Percentiles rank a stretch among this genome's conserved stretches.
These are phyloP conservation scores for Backusella australiensis DNA, from an alignment of 192 early-diverging fungal genomes.

Conservation along the genomic window DNA sequence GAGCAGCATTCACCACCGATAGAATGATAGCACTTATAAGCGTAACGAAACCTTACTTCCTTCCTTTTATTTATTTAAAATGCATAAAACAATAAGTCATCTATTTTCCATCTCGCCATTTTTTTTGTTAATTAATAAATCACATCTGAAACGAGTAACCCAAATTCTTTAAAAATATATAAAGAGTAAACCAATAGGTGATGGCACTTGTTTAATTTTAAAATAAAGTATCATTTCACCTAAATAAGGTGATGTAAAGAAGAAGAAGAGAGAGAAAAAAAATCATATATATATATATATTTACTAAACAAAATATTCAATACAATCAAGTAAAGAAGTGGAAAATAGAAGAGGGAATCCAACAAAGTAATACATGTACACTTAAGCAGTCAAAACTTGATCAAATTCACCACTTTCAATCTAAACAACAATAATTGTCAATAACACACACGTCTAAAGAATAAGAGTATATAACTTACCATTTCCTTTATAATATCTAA, in stretches of 20 bases:
- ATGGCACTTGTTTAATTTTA: neutral
- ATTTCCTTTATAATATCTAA: conserved; percentile 95
- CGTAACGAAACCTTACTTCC: neutral
- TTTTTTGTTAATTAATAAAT: neutral
- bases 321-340: neutral
- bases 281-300: neutral
- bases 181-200: neutral
- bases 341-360: neutral
- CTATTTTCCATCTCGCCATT: neutral
- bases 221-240: neutral
- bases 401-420: conserved; percentile 65
- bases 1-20: neutral
- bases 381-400: conserved; percentile 54
- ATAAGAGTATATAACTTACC: conserved; percentile 38
- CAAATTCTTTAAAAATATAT: neutral
- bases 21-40: neutral
- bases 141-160: neutral
- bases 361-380: neutral
- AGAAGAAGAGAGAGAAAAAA: neutral
- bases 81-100: neutral
- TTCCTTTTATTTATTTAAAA: neutral
- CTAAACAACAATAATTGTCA: neutral
- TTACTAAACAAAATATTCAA: neutral
- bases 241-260: neutral
- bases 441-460: neutral